Base-by-base conservation (phyloP, 768 basidiomycete genomes). In the Sporobolomyces roseus region DNA sequence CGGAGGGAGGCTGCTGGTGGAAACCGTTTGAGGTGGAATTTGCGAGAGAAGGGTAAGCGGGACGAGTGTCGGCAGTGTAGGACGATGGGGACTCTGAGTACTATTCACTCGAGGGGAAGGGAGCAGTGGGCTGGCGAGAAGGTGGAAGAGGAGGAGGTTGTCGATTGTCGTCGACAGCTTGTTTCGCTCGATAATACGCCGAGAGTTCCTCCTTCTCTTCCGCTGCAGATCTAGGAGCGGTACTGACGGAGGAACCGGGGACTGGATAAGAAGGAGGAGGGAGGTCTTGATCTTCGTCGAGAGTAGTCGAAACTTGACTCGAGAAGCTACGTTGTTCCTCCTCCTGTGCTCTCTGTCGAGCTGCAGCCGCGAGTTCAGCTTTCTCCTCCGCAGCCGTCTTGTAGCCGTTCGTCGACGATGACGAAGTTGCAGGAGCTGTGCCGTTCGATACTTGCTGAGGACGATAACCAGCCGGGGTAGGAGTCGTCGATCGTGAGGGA, bases 141-240 rank as follows among this genome's bases (percentile, higher is more conserved):
- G 54, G 19, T 12, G 36, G 54, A n/a, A 25, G 36, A n/a, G 19
- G 10, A 7, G 33, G 54, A 53, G 32, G 7, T 53, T 51, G 25
- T 27, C 7, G 17, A 46, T 2, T n/a, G 2, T 21, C 10, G 17
- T 59, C 56, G 41, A 59, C 56, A 4, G 56, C 56, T 46, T 59
- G 41, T 46, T 59, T 59, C 41, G 56, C 56, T 6, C 41, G 41
- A 21, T 59, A 59, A 27, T 59, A 36, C 1, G 51, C 50, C 9
- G 51, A 52, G 2, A 70, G 49, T 23, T 70, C 64, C 1, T 61
- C 69, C 36, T 71, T 71, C 51, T 71, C 70, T 8, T 66, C 61
- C 0, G 70, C 61, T 3, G 65, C 70, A 5, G 43, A 46, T 17
- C 38, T 13, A 36, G 48, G 8, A 32, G 12, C 43, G 0, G 23